Base-by-base conservation (phyloP, 163 green algal genomes). In the Chlorella variabilis region DNA sequence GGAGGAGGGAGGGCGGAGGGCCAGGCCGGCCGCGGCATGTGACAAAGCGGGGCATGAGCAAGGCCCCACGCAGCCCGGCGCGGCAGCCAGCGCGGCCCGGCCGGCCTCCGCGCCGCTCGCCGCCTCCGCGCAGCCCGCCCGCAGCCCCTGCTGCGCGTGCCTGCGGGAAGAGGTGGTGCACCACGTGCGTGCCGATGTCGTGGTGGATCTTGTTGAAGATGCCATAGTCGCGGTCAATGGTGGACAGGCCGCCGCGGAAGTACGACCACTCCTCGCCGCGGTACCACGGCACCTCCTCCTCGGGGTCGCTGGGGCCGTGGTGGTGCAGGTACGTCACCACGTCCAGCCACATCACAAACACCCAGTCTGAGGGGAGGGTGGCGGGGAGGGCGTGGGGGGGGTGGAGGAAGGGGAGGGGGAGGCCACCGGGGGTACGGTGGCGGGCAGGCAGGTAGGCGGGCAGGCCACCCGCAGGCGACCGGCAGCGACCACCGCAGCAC, bases 121-220 rank as follows among this genome's bases (percentile, higher is more conserved):
- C n/a, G n/a, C n/a, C n/a, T n/a, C n/a, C n/a, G n/a, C n/a, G n/a
- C 45, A 54, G 15, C 45, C 11, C 45, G 15, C 45, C 11, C 45
- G 25, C 39, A 29, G 41, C 13, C 38, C 1, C 4, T 23, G n/a
- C 7, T 18, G 29, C 29, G 7, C 71, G 5, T 54, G 69, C 71
- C 71, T 79, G 91, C 48, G 93, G 93, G 86, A 97, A 97, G 36
- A 99, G 88, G 86, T 99, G 96, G 89, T 99, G 96, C 76, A 99
- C 87, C 5, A 99, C 96, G 88, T 99, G 96, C 9, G 95, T 99
- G 61, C 95, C 96, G 45, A 99, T 99, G 88, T 98, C 93, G 81
- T 99, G 96, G 86, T 99, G 96, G 83, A 99, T 96, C 86, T 98
- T 97, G 90, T 98, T 98, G 92, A 99, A 98, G 87, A 99, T 97